Evolutionary conservation across 75 land plant species (phyloP).

Genomic region (Cunninghamia lanceolata): DNA sequence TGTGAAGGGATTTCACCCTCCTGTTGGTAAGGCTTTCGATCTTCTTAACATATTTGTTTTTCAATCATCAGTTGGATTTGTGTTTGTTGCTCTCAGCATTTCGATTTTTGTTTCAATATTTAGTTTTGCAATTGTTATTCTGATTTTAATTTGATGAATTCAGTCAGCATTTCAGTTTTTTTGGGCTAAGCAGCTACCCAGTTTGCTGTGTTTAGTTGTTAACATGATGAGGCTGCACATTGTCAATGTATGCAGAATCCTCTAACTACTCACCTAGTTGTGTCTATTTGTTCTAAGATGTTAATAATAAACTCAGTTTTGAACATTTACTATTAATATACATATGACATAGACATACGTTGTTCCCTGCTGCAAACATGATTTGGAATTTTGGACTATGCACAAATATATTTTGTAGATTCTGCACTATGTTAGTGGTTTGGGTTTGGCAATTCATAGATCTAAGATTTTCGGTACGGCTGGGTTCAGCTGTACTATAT

Average conservation of each 20-base stretch:
- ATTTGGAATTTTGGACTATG: neutral
- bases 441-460: no score
- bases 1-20: constrained; percentile 41
- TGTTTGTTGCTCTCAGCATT: neutral
- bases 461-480: no score
- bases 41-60: neutral
- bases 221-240: neutral
- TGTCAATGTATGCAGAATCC: neutral
- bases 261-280: neutral
- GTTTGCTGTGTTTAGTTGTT: neutral
- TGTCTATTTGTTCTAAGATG: neutral
- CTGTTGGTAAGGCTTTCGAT: constrained; percentile 24
- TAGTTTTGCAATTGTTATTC: neutral
- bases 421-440: no score
- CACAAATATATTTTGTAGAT: no score
- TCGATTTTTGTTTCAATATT: neutral
- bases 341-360: neutral
- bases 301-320: neutral
- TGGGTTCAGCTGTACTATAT: no score
- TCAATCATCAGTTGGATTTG: neutral
- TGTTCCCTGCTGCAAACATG: neutral
- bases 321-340: neutral
- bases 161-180: neutral
- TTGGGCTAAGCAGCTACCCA: neutral
- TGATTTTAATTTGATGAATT: neutral